Base-by-base conservation (phyloP, 2,329 filamentous ascomycete species). In the Blumeriella jaapii region DNA sequence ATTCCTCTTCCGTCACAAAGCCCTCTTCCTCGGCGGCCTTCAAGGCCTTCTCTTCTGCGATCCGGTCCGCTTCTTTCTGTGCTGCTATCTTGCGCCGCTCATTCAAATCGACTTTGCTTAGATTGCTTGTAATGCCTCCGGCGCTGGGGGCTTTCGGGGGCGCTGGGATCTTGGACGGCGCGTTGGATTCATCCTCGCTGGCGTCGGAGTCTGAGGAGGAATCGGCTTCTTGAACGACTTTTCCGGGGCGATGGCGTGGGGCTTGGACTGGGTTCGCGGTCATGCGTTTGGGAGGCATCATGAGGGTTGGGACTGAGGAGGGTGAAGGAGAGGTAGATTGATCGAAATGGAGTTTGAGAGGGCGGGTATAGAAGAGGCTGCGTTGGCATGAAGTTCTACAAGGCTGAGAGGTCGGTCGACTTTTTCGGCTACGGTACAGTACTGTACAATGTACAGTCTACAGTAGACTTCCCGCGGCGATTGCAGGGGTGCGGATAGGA, bases 181-280 rank as follows among this genome's bases (percentile, higher is more conserved):
- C 50, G 31, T 53, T 46, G 31, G 56, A 51, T 45, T 59, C 60
- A 29, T 61, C 59, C 38, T 68, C 67, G 53, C 60, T 63, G 46
- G 59, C 61, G 30, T 70, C 67, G 5, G 63, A 67, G 40, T 70
- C 66, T 24, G 69, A 73, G 13, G 67, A 69, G 9, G 64, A 62
- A 11, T 46, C 41, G 22, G 45, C 50, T 41, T 64, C 68, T 6
- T 64, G 70, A 2, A 68, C 63, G 11, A 78, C 66, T 59, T 95
- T 96, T 47, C 91, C 89, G 11, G 89, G 80, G 39, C 86, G 78
- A 53, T 95, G 82, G 38, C 91, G 82, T 48, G 78, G 74, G 15
- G 85, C 82, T 56, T 77, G 78, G 39, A 79, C 62, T 3, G 84
- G 86, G 55, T 95, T 94, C 44, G 87, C 86, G 44, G 89, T 96